Evolutionary conservation across 371 early-diverging fungal species (phyloP).

Genomic region (Basidiobolus meristosporus): DNA sequence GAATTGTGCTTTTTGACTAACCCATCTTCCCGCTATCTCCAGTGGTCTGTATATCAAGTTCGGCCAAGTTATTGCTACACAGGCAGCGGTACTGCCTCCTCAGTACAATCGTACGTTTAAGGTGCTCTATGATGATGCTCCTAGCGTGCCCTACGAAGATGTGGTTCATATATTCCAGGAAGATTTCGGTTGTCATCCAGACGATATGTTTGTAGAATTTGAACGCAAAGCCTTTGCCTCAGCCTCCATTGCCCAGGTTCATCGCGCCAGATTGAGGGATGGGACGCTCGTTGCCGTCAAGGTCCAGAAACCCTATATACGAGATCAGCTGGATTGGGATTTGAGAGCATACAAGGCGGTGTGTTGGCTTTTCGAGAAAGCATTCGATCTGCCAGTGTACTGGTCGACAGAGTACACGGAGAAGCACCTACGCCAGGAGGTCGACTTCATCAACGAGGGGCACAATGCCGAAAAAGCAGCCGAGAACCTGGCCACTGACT

Average conservation of each 20-base stretch:
- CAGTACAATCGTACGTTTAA: conserved; percentile 47
- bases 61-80: conserved; percentile 72
- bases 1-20: neutral
- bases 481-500: conserved; percentile 29
- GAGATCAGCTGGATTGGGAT: conserved; percentile 68
- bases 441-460: conserved; percentile 70
- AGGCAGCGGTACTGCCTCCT: conserved; percentile 55
- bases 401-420: conserved; percentile 67
- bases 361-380: conserved; percentile 33
- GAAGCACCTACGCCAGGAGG: conserved; percentile 60
- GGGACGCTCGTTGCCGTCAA: conserved; percentile 74
- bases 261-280: conserved; percentile 54
- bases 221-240: conserved; percentile 56
- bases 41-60: conserved; percentile 78
- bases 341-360: conserved; percentile 40
- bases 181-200: conserved; percentile 36
- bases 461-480: conserved; percentile 50
- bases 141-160: conserved; percentile 37
- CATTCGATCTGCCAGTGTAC: conserved; percentile 70
- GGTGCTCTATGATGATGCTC: conserved; percentile 69
- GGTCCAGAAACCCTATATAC: conserved; percentile 79
- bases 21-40: neutral
- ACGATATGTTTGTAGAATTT: conserved; percentile 51
- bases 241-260: conserved; percentile 90
- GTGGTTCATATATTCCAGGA: conserved; percentile 48